These are phyloP conservation scores for Tolypocladium cylindrosporum DNA, from an alignment of 2,329 filamentous ascomycete genomes.

Conservation along the genomic window DNA sequence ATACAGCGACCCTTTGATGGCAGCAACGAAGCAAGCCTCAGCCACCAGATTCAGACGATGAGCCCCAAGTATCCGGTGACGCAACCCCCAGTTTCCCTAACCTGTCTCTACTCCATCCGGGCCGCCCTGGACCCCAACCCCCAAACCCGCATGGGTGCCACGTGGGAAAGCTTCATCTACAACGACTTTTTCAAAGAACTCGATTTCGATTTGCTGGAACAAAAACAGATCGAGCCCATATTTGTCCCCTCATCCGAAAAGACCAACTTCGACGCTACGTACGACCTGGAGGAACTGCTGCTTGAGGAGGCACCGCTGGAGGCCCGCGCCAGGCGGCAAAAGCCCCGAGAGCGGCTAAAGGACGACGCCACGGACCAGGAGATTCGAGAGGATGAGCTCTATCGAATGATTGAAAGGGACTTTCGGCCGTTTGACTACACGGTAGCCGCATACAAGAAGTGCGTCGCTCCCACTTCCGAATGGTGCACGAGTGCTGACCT, in stretches of 20 bases:
- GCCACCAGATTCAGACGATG: slow-evolving; percentile 69
- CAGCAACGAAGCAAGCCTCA: slow-evolving; percentile 70
- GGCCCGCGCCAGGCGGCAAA: slow-evolving; percentile 83
- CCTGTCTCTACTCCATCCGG: slow-evolving; percentile 81
- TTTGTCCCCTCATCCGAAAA: slow-evolving; percentile 94
- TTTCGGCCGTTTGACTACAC: slow-evolving; percentile 97
- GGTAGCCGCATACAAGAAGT: slow-evolving; percentile 66
- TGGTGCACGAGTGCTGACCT: slow-evolving; percentile 8
- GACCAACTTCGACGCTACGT: slow-evolving; percentile 98
- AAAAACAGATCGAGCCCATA: slow-evolving; percentile 81
- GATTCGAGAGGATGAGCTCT: slow-evolving; percentile 87
- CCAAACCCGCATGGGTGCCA: slow-evolving; percentile 71
- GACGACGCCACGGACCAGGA: slow-evolving; percentile 93
- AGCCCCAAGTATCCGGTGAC: slow-evolving; percentile 87
- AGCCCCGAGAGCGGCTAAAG: slow-evolving; percentile 82
- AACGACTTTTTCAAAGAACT: slow-evolving; percentile 84
- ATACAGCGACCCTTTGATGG: slow-evolving; percentile 82
- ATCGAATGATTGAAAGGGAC: slow-evolving; percentile 86
- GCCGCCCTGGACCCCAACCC: slow-evolving; percentile 74
- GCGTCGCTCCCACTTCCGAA: slow-evolving; percentile 17
- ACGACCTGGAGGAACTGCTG: slow-evolving; percentile 88
- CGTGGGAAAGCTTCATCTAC: slow-evolving; percentile 75
- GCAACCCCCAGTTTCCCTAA: slow-evolving; percentile 76
- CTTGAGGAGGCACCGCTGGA: slow-evolving; percentile 92
- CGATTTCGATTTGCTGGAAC: slow-evolving; percentile 75